Conservation (phyloP, 805 yeast genomes). For the Kodamaea restingae region DNA sequence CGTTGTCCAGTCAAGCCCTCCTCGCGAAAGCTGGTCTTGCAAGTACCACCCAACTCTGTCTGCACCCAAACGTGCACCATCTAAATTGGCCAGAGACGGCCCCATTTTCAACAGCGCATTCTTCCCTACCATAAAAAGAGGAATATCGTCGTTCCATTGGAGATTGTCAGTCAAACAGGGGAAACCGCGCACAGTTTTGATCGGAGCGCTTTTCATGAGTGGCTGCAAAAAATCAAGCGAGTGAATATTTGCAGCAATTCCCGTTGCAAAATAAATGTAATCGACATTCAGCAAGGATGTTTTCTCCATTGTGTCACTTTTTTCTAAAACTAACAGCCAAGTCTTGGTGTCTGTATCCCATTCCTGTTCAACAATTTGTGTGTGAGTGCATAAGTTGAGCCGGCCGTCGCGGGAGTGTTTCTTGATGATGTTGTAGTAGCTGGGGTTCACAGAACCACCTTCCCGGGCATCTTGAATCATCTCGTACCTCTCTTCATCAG, state of each 20-base stretch:
- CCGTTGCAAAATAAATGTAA: slow-evolving; percentile 42
- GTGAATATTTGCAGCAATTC: slow-evolving; percentile 29
- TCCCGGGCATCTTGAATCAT: slow-evolving; percentile 41
- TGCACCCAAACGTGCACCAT: slow-evolving; percentile 44
- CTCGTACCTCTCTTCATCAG: slow-evolving; percentile 38
- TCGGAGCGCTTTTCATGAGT: slow-evolving; percentile 24
- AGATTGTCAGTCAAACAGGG: slow-evolving; percentile 44
- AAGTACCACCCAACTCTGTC: slow-evolving; percentile 42
- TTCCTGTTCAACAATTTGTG: slow-evolving; percentile 21
- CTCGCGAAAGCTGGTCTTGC: slow-evolving; percentile 16
- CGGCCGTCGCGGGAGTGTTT: slow-evolving; percentile 28
- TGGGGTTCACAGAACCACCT: slow-evolving; percentile 47
- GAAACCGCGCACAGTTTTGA: slow-evolving; percentile 31
- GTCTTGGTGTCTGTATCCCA: slow-evolving; percentile 22
- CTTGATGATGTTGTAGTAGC: slow-evolving; percentile 31
- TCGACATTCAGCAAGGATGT: slow-evolving; percentile 16
- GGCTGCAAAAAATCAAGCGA: slow-evolving; percentile 27
- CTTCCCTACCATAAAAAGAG: slow-evolving; percentile 41
- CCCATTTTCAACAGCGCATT: slow-evolving; percentile 41
- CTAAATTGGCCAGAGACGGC: slow-evolving; percentile 44
- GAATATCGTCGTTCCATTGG: slow-evolving; percentile 37
- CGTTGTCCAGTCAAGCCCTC: slow-evolving; percentile 10
- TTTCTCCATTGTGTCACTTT: slow-evolving; percentile 7
- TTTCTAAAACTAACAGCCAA: slow-evolving; percentile 22
- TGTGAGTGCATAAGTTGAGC: slow-evolving; percentile 24